Evolutionary conservation across 2,329 filamentous ascomycete species (phyloP), one percentile per base, ranked within the genome.

Genomic region (Rhexocercosporidium sp.): DNA sequence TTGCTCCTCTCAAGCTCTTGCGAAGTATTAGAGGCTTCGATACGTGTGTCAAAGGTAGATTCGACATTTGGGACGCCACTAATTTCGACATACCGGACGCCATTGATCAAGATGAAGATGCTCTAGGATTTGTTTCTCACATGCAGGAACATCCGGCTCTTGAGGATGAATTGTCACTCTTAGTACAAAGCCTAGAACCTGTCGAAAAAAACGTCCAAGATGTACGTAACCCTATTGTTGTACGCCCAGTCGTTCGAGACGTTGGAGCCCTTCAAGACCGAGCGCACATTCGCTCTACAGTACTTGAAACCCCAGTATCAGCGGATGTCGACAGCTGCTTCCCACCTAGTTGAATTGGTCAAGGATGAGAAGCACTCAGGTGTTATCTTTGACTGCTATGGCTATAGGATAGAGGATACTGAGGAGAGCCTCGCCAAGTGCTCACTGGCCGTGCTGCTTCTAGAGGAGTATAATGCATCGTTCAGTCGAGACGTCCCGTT

Each of bases 171-270:
- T 34, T 62, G 3, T 37, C n/a, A n/a, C 22, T 49, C 20, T 41
- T 18, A 2, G 7, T 9, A 14, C 31, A 4, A 37, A 34, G 51
- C 9, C 16, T 34, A 4, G n/a, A 59, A 12, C 54, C 59, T 22
- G 14, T 61, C 0, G 57, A 65, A 14, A 16, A 14, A 39, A 7
- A 22, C 31, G 3, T 41, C 49, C 20, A 44, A 62, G 22, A 69
- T 70, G 64, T 56, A 62, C 18, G n/a, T 25, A 1, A 22, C 18
- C 9, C 41, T 65, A 4, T 2, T 63, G 1, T 16, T 31, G 5
- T 70, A 70, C 25, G 69, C 66, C 3, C 64, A 57, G 37, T 16
- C 61, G 0, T 69, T 70, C 29, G 69, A 70, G 49, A 29, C 46
- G 16, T 5, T 65, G 46, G 16, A 1, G 11, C 12, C 20, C n/a